Base-by-base conservation (phyloP, 176 grass and related monocot species). In the Zoysia pacifica region DNA sequence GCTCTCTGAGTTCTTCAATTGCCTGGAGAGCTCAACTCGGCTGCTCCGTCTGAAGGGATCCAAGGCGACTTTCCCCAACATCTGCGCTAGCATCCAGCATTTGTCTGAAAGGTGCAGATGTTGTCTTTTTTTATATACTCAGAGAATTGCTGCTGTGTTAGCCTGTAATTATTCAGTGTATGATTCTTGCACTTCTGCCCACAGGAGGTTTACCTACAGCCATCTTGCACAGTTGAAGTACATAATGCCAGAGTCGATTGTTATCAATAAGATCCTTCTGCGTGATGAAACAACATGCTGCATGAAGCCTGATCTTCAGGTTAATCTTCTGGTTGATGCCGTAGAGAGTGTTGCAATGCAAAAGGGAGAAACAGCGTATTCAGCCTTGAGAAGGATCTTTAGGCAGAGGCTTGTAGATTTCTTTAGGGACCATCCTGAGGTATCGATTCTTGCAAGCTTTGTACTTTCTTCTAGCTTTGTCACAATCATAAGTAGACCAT, bases 201-300 rank as follows among this genome's bases (percentile, higher is more conserved):
- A 44, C 76, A 97, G 95, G 89, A 92, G 86, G 59, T 94, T 94
- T 78, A 89, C 95, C 54, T 89, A 94, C 61, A 70, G 75, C 20
- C 88, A 97, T 80, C 87, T 97, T 49, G 90, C 90, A 0, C 92
- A 94, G 78, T 75, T 97, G n/a, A 93, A 92, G 81, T 86, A 93
- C 70, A 87, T 92, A 60, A 84, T 97, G 79, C 90, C 91, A 0
- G 91, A 94, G 68, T 86, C 81, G 4, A 90, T 93, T 67, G 70
- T 81, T 11, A 80, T 94, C 73, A 94, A 94, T 14, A 97, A 93
- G 56, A 87, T 94, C 63, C 87, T 92, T 78, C 19, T 89, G 79
- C 83, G 74, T 2, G 95, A 97, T 4, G 87, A 93, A 62, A 76
- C 11, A 19, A 97, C 95, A 37, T 94, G 90, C 67, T 94, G 91